Evolutionary conservation across 768 basidiomycete genomes (phyloP).

Genomic region (Phaeolepiota aurea): DNA sequence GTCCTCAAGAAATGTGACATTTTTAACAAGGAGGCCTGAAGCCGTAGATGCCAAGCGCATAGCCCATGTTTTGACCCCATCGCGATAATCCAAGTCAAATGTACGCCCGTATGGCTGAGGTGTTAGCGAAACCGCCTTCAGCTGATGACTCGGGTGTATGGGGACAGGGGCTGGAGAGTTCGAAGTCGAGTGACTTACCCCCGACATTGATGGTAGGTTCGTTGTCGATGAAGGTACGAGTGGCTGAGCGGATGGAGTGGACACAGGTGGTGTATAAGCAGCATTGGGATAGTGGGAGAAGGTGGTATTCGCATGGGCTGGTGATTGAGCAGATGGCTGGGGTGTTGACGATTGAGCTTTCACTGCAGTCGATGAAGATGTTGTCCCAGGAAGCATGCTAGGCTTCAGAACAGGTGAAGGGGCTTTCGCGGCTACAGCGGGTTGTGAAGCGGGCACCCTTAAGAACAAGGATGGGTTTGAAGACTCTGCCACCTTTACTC

Average conservation of each 20-base stretch:
- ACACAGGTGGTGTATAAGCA: conserved; percentile 32
- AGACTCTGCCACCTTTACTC: conserved; percentile 1
- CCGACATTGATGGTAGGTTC: conserved; percentile 12
- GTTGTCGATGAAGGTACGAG: conserved; percentile 15
- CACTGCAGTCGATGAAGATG: conserved; percentile 13
- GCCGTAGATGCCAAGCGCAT: conserved; percentile 54
- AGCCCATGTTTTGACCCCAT: conserved; percentile 72
- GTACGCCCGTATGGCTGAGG: conserved; percentile 54
- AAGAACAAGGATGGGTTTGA: conserved; percentile 19
- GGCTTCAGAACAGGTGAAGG: conserved; percentile 10
- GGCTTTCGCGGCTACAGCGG: conserved; percentile 3
- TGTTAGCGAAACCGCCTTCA: conserved; percentile 44
- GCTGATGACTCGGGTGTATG: conserved; percentile 30
- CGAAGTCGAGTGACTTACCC: conserved; percentile 23
- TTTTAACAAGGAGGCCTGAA: conserved; percentile 41
- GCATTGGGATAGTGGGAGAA: conserved; percentile 50
- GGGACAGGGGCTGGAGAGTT: conserved; percentile 29
- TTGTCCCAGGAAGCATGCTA: conserved; percentile 13
- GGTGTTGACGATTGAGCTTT: conserved; percentile 17
- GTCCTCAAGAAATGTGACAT: conserved; percentile 44
- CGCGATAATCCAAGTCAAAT: conserved; percentile 51
- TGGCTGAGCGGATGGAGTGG: conserved; percentile 13
- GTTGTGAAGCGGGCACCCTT: conserved; percentile 23
- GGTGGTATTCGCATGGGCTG: conserved; percentile 23
- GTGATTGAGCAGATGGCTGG: conserved; percentile 21